Evolutionary conservation across 179 eudicot genomes (phyloP), one percentile per base, ranked within the genome.

Genomic region (Camellia oleifera): DNA sequence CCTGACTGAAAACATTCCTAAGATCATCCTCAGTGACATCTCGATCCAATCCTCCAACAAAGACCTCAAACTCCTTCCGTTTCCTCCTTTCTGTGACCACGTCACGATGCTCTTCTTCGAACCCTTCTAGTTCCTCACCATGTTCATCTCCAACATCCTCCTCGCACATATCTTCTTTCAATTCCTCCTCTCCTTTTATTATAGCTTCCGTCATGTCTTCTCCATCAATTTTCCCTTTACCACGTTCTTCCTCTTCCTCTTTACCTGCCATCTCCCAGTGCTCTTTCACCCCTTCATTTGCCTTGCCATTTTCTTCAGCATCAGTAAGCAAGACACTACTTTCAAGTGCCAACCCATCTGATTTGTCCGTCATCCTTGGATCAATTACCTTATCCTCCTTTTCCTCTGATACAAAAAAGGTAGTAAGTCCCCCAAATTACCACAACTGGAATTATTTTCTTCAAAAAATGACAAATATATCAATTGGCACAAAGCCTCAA

Each of bases 31-130:
- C 76, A 4, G 62, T 72, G 61, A 62, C 62, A 54, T 72, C 76
- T 23, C 62, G 40, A 54, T 72, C 76, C n/a, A 72, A 72, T 7
- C 76, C 76, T 23, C 76, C 76, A 53, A 72, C 76, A 54, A 72
- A 72, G 17, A 72, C 62, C 62, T 72, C 76, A 10, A 72, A 72
- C 23, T 72, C 76, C 62, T 72, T 72, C 61, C 44, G 10, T 20
- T 72, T 72, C 76, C 76, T 48, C 62, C 76, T 72, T 44, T 52
- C 61, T 54, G 52, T 72, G 17, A 72, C 76, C 14, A 72, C 62
- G 3, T 72, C 62, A 53, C 53, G 61, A 54, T 72, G 76, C 61
- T 72, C 76, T 4, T 53, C 60, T 32, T 52, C 76, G 4, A 50
- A 52, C n/a, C 42, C 76, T 52, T 53, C 42, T 32, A 20, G 15